A percentile compares a stretch with the other conserved stretches of the same genome.
These are phyloP conservation scores for Psidium guajava DNA, from an alignment of 345 rosid genomes.

Conservation along the genomic window DNA sequence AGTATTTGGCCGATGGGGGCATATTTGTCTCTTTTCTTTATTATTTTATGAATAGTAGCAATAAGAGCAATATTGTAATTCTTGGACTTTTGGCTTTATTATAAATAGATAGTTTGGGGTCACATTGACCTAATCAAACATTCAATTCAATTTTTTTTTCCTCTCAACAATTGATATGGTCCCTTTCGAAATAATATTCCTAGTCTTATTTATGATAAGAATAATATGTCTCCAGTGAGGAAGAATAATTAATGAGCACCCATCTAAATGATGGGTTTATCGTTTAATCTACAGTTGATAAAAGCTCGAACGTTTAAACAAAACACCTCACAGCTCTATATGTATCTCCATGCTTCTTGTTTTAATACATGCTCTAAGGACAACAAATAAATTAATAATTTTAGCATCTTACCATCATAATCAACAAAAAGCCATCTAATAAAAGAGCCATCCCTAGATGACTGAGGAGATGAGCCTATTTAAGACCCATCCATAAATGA, in stretches of 20 bases:
- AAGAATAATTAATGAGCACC: neutral
- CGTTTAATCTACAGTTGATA: neutral
- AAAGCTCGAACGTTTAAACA: neutral
- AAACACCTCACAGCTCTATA: neutral
- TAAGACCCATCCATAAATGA: neutral
- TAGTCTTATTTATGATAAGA: neutral
- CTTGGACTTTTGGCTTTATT: no score
- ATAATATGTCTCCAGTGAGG: neutral
- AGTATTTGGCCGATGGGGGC: no score
- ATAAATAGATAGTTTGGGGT: no score
- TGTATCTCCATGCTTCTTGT: neutral
- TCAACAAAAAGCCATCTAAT: neutral
- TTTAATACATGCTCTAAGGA: neutral
- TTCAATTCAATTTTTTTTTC: no score
- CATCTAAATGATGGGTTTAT: neutral
- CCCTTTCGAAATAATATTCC: neutral
- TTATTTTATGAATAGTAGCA: no score
- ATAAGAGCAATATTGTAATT: no score
- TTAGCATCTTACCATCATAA: neutral
- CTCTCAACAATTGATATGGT: no score
- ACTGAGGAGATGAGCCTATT: neutral
- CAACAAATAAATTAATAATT: neutral
- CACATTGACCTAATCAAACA: no score
- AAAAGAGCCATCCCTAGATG: neutral
- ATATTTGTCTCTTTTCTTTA: no score